phyloP scores from a whole-genome alignment of 768 basidiomycete species.

The Phlegmacium glaucopus region DNA sequence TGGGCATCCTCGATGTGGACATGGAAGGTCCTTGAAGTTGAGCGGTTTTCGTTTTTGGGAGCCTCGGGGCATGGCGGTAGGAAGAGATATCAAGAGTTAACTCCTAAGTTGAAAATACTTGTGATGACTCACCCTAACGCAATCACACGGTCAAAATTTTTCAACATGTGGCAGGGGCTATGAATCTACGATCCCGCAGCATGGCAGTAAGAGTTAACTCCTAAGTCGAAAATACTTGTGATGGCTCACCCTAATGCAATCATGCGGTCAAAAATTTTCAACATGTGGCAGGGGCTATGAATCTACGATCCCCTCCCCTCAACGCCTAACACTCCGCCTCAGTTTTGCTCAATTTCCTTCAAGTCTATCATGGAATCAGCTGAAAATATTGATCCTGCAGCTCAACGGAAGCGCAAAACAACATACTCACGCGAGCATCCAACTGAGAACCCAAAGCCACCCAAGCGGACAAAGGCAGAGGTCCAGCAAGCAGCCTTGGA shows the following conservation, averaged over 20 bases:
- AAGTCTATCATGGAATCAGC: neutral
- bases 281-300: too few relatives aligned
- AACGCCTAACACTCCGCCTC: neutral
- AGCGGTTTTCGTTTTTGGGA: neutral
- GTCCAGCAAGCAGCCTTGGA: neutral
- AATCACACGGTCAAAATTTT: neutral
- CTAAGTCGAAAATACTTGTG: neutral
- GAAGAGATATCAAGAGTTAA: neutral
- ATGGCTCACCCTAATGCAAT: neutral
- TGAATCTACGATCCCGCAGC: too few relatives aligned
- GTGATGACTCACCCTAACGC: neutral
- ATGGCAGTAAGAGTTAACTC: neutral
- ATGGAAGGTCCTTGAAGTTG: neutral
- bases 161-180: too few relatives aligned
- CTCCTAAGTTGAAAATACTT: neutral
- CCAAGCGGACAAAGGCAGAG: neutral
- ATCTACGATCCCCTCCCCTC: too few relatives aligned
- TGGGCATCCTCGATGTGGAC: neutral
- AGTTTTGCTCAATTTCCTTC: neutral
- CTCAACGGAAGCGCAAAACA: neutral
- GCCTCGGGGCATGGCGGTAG: neutral
- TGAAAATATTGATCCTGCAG: neutral
- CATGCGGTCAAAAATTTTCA: neutral
- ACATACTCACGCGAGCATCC: neutral
- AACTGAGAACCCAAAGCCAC: neutral